Percentiles rank a stretch among this genome's conserved stretches.
Evolutionary conservation across 768 basidiomycete genomes (phyloP).

Genomic region (Leccinum aurantiacum): DNA sequence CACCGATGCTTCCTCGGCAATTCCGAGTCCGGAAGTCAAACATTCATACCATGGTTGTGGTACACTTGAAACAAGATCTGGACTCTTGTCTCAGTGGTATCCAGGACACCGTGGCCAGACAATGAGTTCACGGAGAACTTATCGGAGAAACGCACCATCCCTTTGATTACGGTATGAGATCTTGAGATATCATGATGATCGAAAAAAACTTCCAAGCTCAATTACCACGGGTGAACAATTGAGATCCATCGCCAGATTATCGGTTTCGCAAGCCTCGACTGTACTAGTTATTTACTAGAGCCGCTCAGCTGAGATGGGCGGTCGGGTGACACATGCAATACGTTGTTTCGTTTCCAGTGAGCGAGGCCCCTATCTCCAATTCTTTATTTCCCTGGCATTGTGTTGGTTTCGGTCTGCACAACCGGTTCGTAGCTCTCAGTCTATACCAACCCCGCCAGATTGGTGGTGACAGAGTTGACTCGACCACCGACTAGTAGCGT

Average conservation of each 20-base stretch:
- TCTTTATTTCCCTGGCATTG: no score
- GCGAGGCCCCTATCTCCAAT: neutral
- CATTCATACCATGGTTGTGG: neutral
- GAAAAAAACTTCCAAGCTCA: neutral
- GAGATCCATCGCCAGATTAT: neutral
- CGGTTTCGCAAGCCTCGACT: neutral
- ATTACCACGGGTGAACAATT: neutral
- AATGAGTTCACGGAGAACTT: no score
- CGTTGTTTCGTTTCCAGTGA: neutral
- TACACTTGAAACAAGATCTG: no score
- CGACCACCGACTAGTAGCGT: no score
- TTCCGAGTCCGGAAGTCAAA: neutral
- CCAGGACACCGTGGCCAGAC: neutral
- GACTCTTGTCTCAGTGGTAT: neutral
- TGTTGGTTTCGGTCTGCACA: no score
- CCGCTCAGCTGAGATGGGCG: neutral
- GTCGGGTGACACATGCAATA: neutral
- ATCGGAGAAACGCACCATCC: neutral
- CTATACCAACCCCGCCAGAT: no score
- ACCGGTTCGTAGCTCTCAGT: no score
- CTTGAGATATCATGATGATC: neutral
- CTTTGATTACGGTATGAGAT: neutral
- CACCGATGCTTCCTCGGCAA: neutral
- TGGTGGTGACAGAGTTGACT: no score
- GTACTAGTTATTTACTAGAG: no score